phyloP scores from a whole-genome alignment of 257 asterid genomes.

The Solanum medicagineum region DNA sequence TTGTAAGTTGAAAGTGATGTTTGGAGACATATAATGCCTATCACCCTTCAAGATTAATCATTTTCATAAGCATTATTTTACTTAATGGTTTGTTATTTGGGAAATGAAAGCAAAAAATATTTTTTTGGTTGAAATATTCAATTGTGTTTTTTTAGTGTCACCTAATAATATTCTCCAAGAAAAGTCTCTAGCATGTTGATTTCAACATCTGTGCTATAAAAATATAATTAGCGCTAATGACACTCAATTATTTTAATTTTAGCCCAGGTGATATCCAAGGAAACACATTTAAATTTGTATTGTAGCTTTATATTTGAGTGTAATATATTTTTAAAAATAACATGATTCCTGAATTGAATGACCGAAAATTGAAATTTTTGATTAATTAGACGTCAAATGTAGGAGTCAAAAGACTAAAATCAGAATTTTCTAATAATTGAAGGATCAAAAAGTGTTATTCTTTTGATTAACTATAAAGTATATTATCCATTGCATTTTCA shows the following conservation, averaged over 20 bases:
- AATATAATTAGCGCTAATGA: background rate
- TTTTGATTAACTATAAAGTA: background rate
- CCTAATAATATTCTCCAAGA: background rate
- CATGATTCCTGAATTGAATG: background rate
- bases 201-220: background rate
- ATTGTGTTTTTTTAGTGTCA: background rate
- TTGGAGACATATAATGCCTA: background rate
- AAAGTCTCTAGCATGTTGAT: background rate
- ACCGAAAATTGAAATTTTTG: background rate
- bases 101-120: background rate
- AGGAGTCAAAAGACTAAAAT: background rate
- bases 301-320: background rate
- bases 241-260: background rate
- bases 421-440: accelerated
- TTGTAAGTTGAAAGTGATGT: background rate
- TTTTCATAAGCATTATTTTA: background rate
- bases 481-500: background rate
- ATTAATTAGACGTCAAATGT: background rate
- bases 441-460: background rate
- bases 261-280: background rate
- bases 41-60: background rate
- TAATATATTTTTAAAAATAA: background rate
- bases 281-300: background rate
- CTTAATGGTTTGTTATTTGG: background rate
- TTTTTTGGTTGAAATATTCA: background rate